These are phyloP conservation scores for Cordyceps tenuipes DNA, from an alignment of 2,329 filamentous ascomycete genomes.

Conservation along the genomic window DNA sequence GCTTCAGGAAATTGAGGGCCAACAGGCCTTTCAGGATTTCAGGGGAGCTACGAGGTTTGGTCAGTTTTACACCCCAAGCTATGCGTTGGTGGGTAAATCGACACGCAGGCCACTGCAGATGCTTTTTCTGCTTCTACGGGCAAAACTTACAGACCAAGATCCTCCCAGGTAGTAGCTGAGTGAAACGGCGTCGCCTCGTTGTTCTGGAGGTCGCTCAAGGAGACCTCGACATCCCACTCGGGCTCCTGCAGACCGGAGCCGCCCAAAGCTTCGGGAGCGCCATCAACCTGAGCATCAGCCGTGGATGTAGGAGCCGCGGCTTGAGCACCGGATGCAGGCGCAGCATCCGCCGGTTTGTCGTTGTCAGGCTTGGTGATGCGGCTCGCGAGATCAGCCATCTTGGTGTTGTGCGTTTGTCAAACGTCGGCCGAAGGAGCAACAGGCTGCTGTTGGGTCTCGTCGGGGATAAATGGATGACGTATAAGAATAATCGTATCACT, in stretches of 20 bases:
- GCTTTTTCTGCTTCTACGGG: not conserved
- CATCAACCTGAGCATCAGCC: slow-evolving; percentile 29
- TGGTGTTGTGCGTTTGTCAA: slow-evolving; percentile 4
- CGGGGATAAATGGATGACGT: too few relatives aligned
- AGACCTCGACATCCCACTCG: slow-evolving; percentile 84
- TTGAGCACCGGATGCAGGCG: slow-evolving; percentile 13
- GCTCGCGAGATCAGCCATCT: slow-evolving; percentile 43
- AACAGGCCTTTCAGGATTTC: slow-evolving; percentile 69
- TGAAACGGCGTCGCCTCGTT: slow-evolving; percentile 82
- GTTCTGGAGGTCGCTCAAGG: slow-evolving; percentile 79
- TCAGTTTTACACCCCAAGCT: not conserved
- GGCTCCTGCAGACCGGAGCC: slow-evolving; percentile 58
- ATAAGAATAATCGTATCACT: too few relatives aligned
- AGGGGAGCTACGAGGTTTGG: slow-evolving; percentile 23
- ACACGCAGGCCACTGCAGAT: not conserved
- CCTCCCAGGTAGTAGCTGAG: slow-evolving; percentile 75
- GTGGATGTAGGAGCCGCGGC: slow-evolving; percentile 15
- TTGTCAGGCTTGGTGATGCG: slow-evolving; percentile 40
- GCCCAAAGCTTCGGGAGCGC: slow-evolving; percentile 26
- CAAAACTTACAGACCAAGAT: slow-evolving; percentile 68
- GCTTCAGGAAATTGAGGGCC: slow-evolving; percentile 81
- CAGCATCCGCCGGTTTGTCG: slow-evolving; percentile 16
- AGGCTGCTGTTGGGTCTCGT: too few relatives aligned
- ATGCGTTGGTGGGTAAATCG: not conserved
- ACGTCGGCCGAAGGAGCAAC: not conserved